Conservation (phyloP, 2,329 filamentous ascomycete species). For the Gremmenia infestans region DNA sequence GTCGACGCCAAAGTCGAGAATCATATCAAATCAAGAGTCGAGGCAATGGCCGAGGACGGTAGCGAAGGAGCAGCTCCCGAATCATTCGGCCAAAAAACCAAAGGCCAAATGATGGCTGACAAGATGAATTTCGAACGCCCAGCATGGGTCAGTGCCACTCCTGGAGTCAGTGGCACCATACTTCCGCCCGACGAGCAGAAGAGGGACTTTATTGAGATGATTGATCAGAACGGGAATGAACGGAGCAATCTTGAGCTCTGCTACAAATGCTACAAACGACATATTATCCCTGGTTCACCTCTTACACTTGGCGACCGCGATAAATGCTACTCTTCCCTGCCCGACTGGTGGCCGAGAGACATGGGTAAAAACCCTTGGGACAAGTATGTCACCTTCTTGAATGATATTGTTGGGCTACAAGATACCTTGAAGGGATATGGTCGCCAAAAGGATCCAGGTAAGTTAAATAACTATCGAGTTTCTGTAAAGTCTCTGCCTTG, state of each 20-base stretch:
- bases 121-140: background rate
- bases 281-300: conserved; percentile 24
- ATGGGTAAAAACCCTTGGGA: conserved; percentile 17
- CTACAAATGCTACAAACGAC: conserved; percentile 20
- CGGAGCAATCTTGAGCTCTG: conserved; percentile 17
- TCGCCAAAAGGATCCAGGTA: conserved; percentile 1
- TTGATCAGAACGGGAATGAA: conserved; percentile 4
- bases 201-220: conserved; percentile 7
- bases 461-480: background rate
- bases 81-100: background rate
- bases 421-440: conserved; percentile 13
- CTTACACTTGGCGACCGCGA: conserved; percentile 23
- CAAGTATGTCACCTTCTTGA: conserved; percentile 13
- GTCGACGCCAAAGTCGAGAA: background rate
- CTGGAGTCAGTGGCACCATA: background rate
- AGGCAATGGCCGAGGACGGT: background rate
- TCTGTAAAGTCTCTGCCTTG: background rate
- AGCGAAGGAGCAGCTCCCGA: background rate
- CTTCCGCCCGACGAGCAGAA: background rate
- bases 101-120: background rate
- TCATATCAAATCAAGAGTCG: too few relatives aligned
- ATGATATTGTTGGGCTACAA: conserved; percentile 12
- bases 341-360: conserved; percentile 27
- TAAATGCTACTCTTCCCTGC: conserved; percentile 23
- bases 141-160: background rate